Percentiles rank a stretch among this genome's conserved stretches.
These are phyloP conservation scores for Digitaria exilis DNA, from an alignment of 202 grass and related monocot species.

Conservation along the genomic window DNA sequence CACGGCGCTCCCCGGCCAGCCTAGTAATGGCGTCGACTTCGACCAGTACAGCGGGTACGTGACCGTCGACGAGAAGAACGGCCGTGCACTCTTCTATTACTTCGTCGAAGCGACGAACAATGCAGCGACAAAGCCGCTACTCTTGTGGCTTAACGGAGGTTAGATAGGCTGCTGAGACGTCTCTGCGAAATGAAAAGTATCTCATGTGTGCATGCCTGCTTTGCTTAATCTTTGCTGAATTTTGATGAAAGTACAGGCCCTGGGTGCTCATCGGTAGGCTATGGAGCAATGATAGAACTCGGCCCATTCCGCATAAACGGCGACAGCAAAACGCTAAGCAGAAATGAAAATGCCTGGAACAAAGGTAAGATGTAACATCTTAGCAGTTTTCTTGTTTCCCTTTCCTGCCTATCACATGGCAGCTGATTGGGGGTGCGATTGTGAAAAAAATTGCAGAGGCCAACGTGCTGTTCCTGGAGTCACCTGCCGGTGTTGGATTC, in stretches of 20 bases:
- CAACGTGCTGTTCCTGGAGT: slow-evolving; percentile 60
- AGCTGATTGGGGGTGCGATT: not conserved
- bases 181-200: not conserved
- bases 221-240: not conserved
- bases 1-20: slow-evolving; percentile 42
- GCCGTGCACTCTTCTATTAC: slow-evolving; percentile 71
- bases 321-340: slow-evolving; percentile 50
- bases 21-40: slow-evolving; percentile 19
- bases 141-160: slow-evolving; percentile 76
- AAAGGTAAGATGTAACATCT: slow-evolving; percentile 34
- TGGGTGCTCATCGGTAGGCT: slow-evolving; percentile 58
- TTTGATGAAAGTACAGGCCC: slow-evolving; percentile 26
- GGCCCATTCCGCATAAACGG: slow-evolving; percentile 55
- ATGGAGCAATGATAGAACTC: slow-evolving; percentile 54
- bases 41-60: slow-evolving; percentile 59
- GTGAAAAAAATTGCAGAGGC: slow-evolving; percentile 37
- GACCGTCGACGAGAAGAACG: slow-evolving; percentile 51
- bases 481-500: slow-evolving; percentile 48
- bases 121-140: slow-evolving; percentile 41
- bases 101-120: slow-evolving; percentile 43
- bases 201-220: not conserved
- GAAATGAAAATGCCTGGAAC: slow-evolving; percentile 56
- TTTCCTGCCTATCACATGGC: not conserved
- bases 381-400: not conserved
- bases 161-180: not conserved